Evolutionary conservation across 2,329 filamentous ascomycete genomes (phyloP).

Genomic region (Aquanectria penicillioides): DNA sequence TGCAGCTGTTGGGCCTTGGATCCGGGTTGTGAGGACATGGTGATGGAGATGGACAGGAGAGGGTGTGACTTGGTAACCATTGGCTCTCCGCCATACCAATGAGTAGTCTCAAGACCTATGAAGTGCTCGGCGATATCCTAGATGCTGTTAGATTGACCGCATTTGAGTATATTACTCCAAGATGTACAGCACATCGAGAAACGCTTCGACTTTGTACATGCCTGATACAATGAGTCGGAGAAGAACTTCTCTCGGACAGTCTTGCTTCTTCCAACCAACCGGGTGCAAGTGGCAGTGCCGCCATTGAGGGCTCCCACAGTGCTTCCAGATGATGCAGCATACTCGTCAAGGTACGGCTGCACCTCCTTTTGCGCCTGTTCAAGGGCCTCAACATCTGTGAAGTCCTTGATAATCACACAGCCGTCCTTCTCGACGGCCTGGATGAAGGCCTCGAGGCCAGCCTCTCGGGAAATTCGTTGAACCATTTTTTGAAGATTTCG

Average conservation of each 20-base stretch:
- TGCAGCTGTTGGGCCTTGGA: constrained; percentile 47
- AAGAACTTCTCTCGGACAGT: constrained; percentile 50
- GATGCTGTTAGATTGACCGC: constrained; percentile 32
- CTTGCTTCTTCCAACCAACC: constrained; percentile 46
- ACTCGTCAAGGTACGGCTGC: constrained; percentile 28
- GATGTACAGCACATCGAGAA: too few species aligned
- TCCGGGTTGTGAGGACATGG: constrained; percentile 48
- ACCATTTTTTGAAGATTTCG: too few species aligned
- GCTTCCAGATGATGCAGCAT: constrained; percentile 27
- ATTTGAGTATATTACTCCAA: too few species aligned
- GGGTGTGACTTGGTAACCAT: constrained; percentile 46
- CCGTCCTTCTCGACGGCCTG: constrained; percentile 24
- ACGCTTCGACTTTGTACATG: too few species aligned
- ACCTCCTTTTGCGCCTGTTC: constrained; percentile 20
- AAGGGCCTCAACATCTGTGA: constrained; percentile 19
- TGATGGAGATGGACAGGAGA: constrained; percentile 49
- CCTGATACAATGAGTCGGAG: constrained; percentile 19
- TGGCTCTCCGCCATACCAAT: constrained; percentile 45
- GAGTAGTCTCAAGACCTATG: constrained; percentile 46
- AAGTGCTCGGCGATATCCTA: constrained; percentile 43
- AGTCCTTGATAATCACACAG: constrained; percentile 27
- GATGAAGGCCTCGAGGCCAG: constrained; percentile 23
- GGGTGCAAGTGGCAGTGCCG: constrained; percentile 48
- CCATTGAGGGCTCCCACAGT: constrained; percentile 41
- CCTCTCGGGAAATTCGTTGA: constrained; percentile 22